Percentiles rank a stretch among this genome's conserved stretches.
Evolutionary conservation across 805 yeast genomes (phyloP).

Genomic region (Peterozyma xylosa): DNA sequence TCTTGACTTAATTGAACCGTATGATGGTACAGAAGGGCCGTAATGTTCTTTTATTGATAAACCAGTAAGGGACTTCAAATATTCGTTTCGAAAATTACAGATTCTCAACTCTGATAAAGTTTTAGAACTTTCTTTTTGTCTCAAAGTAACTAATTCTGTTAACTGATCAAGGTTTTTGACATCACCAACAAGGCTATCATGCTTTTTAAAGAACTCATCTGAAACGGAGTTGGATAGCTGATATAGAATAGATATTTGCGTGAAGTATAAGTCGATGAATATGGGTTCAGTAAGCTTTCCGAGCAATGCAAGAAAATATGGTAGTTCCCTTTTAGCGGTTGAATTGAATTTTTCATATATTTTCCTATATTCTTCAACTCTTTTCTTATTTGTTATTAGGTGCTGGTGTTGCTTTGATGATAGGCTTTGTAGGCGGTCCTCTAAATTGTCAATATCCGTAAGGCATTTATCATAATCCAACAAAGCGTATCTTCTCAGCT

Average conservation of each 20-base stretch:
- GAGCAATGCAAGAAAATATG: constrained; percentile 29
- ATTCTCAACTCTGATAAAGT: constrained; percentile 16
- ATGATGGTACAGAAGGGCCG: background rate
- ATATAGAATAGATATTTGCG: constrained; percentile 27
- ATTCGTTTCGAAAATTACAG: constrained; percentile 19
- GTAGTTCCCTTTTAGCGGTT: constrained; percentile 37
- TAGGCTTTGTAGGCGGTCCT: constrained; percentile 21
- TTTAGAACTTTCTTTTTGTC: constrained; percentile 9
- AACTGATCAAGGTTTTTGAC: background rate
- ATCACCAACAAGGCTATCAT: background rate
- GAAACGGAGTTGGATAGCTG: constrained; percentile 15
- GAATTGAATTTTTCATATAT: constrained; percentile 30
- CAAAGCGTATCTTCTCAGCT: constrained; percentile 24
- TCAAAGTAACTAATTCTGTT: constrained; percentile 6
- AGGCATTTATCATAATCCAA: constrained; percentile 29
- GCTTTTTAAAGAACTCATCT: background rate
- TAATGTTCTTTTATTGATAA: background rate
- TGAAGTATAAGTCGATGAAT: constrained; percentile 26
- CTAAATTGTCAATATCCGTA: constrained; percentile 14
- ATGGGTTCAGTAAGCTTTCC: constrained; percentile 23
- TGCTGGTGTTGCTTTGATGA: constrained; percentile 30
- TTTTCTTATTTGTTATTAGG: constrained; percentile 22
- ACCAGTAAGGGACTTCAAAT: constrained; percentile 10
- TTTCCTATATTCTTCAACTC: constrained; percentile 21
- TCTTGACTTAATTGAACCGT: background rate